These are phyloP conservation scores for Saccharomycopsis crataegensis DNA, from an alignment of 1,139 yeast species.

Conservation along the genomic window DNA sequence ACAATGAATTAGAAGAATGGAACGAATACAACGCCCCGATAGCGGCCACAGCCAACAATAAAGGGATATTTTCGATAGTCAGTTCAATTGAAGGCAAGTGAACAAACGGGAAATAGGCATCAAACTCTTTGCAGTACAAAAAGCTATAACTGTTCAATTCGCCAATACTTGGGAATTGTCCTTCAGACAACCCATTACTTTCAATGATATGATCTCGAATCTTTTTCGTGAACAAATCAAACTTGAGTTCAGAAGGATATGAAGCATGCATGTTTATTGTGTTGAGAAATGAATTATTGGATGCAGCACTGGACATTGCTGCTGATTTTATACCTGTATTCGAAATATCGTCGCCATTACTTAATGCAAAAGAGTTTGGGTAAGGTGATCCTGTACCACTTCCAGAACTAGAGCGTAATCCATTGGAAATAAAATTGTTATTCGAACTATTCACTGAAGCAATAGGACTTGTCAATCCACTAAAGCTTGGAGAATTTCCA, in stretches of 20 bases:
- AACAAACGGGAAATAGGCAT: slow-evolving; percentile 75
- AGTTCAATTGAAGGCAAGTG: slow-evolving; percentile 57
- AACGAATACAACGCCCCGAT: slow-evolving; percentile 84
- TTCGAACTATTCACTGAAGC: not conserved
- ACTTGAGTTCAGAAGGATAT: not conserved
- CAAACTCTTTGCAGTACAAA: slow-evolving; percentile 66
- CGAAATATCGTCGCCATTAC: too few species aligned
- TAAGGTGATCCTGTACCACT: too few species aligned
- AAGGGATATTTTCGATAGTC: slow-evolving; percentile 60
- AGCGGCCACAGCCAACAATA: slow-evolving; percentile 76
- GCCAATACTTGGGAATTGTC: slow-evolving; percentile 65
- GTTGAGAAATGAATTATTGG: too few species aligned
- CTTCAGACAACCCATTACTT: slow-evolving; percentile 41
- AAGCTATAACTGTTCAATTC: slow-evolving; percentile 70
- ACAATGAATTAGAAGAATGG: slow-evolving; percentile 69
- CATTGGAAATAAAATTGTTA: not conserved
- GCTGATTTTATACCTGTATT: too few species aligned
- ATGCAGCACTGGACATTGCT: too few species aligned
- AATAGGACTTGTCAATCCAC: too few species aligned
- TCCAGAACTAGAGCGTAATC: not conserved
- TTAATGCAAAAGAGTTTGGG: too few species aligned
- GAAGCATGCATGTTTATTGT: not conserved
- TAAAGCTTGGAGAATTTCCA: too few species aligned
- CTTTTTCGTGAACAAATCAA: slow-evolving; percentile 31
- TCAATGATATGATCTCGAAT: slow-evolving; percentile 47